Evolutionary conservation across 257 asterid species (phyloP).

Genomic region (Solanum bulbocastanum): DNA sequence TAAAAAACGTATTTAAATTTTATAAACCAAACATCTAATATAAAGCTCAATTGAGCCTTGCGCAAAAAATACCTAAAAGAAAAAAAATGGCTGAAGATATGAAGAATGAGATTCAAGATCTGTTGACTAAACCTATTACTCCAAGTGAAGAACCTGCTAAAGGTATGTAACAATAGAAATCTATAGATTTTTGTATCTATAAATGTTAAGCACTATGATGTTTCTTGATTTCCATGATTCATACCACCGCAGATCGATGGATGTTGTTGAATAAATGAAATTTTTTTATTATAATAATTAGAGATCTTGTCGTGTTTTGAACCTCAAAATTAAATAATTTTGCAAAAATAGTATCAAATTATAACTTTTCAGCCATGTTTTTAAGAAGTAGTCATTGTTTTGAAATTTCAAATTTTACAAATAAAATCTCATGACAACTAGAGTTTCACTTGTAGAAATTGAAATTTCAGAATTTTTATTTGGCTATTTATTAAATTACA

Average conservation of each 20-base stretch:
- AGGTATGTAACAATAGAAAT: background rate
- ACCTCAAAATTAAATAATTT: background rate
- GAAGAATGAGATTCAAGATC: background rate
- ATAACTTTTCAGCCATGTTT: background rate
- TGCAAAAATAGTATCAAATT: background rate
- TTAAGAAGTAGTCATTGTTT: background rate
- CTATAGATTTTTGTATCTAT: background rate
- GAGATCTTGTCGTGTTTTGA: background rate
- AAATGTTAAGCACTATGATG: background rate
- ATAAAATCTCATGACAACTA: background rate
- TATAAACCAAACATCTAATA: background rate
- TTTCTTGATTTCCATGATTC: background rate
- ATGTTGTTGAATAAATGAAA: fast-evolving
- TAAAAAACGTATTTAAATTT: background rate
- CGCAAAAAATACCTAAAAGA: background rate
- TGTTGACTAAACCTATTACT: background rate
- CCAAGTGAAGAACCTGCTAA: background rate
- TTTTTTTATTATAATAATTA: background rate
- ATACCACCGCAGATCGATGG: fast-evolving
- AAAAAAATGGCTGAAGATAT: background rate
- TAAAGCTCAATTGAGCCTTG: background rate
- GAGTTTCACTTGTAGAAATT: background rate
- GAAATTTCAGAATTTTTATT: background rate
- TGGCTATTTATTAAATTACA: background rate
- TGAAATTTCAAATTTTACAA: background rate